A percentile compares a stretch with the other conserved stretches of the same genome.
phyloP scores from a whole-genome alignment of 2,329 filamentous ascomycete species.

The Fusarium sp. region DNA sequence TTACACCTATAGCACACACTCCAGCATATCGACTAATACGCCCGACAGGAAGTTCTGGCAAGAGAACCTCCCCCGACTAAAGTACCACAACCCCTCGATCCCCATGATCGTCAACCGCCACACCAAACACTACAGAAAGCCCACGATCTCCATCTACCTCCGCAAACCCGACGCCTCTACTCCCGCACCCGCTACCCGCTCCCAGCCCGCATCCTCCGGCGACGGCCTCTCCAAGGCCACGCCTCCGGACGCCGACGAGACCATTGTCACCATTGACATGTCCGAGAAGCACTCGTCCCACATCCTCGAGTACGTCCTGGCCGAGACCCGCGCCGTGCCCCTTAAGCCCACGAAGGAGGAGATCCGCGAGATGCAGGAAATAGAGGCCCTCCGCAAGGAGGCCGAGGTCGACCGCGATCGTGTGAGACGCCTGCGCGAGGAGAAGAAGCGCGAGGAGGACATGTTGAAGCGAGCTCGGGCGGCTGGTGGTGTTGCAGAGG shows the following conservation, averaged over 20 bases:
- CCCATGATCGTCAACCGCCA: slow-evolving; percentile 84
- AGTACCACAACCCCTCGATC: slow-evolving; percentile 91
- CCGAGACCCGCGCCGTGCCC: slow-evolving; percentile 68
- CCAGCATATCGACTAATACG: slow-evolving; percentile 17
- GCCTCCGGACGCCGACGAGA: slow-evolving; percentile 60
- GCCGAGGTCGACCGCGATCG: slow-evolving; percentile 66
- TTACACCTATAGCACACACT: slow-evolving; percentile 18
- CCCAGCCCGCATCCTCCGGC: slow-evolving; percentile 60
- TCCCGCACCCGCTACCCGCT: slow-evolving; percentile 45
- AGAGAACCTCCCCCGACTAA: slow-evolving; percentile 82
- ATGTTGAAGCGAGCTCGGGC: slow-evolving; percentile 56
- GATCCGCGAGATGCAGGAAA: slow-evolving; percentile 63
- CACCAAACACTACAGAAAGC: slow-evolving; percentile 63
- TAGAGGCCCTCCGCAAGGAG: slow-evolving; percentile 65
- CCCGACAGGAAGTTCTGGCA: slow-evolving; percentile 84
- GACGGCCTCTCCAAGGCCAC: slow-evolving; percentile 61
- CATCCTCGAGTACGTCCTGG: slow-evolving; percentile 72
- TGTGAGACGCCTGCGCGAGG: slow-evolving; percentile 63
- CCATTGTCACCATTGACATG: slow-evolving; percentile 69
- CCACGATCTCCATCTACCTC: slow-evolving; percentile 74
- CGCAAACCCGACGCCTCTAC: slow-evolving; percentile 51
- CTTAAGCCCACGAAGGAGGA: slow-evolving; percentile 71
- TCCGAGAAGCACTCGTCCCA: slow-evolving; percentile 68
- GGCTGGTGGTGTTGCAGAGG: slow-evolving; percentile 52
- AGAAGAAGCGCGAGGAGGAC: slow-evolving; percentile 70